Conservation (phyloP, 2,329 filamentous ascomycete species). For the Colletotrichum chlorophyti region DNA sequence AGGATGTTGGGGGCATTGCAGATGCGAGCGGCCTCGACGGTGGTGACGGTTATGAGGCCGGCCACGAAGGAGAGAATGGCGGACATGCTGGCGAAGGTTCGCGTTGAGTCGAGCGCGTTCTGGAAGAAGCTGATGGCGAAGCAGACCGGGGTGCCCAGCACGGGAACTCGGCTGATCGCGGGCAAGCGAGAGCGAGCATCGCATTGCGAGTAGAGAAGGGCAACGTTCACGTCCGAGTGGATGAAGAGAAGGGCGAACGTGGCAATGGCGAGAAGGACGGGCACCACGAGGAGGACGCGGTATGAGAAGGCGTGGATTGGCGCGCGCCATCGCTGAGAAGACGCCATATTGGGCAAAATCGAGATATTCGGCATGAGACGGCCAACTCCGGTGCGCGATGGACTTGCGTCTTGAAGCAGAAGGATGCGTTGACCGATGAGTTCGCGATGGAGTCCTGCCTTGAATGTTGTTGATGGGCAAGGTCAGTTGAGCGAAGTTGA, state of each 20-base stretch:
- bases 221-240: constrained; percentile 57
- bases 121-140: constrained; percentile 59
- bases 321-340: constrained; percentile 37
- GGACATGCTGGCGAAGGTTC: constrained; percentile 48
- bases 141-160: constrained; percentile 54
- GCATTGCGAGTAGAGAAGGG: constrained; percentile 61
- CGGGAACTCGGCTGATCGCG: constrained; percentile 49
- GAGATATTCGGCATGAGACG: background rate
- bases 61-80: constrained; percentile 51
- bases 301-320: constrained; percentile 61
- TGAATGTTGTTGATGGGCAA: background rate
- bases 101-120: constrained; percentile 47
- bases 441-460: too few species aligned
- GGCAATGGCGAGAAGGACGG: constrained; percentile 52
- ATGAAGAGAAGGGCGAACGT: constrained; percentile 50
- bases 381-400: too few species aligned
- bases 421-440: too few species aligned
- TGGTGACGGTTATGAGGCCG: constrained; percentile 55
- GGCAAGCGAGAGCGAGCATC: constrained; percentile 54
- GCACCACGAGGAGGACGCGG: constrained; percentile 58
- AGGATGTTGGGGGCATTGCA: constrained; percentile 45
- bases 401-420: too few species aligned
- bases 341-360: background rate
- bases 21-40: constrained; percentile 56
- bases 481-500: background rate